phyloP scores from a whole-genome alignment of 148 eudicot genomes.

The Tetragonia tetragonoides region DNA sequence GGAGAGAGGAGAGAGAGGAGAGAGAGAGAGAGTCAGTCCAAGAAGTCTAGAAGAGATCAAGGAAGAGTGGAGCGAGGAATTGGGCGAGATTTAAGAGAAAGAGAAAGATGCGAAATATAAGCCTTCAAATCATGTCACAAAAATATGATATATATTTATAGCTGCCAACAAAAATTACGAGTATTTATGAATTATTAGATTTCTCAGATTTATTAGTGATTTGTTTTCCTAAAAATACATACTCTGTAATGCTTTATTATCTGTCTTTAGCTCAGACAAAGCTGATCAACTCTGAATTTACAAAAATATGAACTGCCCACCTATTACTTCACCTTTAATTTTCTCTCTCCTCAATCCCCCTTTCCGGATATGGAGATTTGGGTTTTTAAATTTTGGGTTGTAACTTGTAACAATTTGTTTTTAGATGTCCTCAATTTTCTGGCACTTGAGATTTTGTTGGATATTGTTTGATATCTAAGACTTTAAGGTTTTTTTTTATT shows the following conservation, averaged over 20 bases:
- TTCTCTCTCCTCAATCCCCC: background rate
- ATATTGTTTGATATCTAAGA: background rate
- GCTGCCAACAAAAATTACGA: background rate
- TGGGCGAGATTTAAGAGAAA: slow-evolving; percentile 3
- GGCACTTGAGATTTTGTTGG: slow-evolving; percentile 8
- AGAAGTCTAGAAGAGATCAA: background rate
- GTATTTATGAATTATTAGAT: background rate
- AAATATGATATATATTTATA: background rate
- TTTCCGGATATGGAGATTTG: background rate
- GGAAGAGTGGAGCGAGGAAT: slow-evolving; percentile 26
- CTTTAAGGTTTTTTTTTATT: background rate
- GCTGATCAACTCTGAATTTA: slow-evolving; percentile 24
- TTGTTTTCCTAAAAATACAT: background rate
- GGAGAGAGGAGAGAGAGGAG: background rate
- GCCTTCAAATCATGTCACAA: background rate
- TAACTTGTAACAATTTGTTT: background rate
- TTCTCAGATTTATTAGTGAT: slow-evolving; percentile 12
- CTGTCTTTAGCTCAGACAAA: slow-evolving; percentile 30
- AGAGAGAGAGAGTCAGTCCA: slow-evolving; percentile 16
- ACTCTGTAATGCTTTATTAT: slow-evolving; percentile 1
- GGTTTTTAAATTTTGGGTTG: background rate
- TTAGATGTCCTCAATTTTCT: background rate
- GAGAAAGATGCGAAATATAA: background rate
- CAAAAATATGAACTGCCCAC: slow-evolving; percentile 27
- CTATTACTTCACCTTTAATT: background rate